phyloP scores from a whole-genome alignment of 1,284 basidiomycete species.

The Rhodotorula sp. region DNA sequence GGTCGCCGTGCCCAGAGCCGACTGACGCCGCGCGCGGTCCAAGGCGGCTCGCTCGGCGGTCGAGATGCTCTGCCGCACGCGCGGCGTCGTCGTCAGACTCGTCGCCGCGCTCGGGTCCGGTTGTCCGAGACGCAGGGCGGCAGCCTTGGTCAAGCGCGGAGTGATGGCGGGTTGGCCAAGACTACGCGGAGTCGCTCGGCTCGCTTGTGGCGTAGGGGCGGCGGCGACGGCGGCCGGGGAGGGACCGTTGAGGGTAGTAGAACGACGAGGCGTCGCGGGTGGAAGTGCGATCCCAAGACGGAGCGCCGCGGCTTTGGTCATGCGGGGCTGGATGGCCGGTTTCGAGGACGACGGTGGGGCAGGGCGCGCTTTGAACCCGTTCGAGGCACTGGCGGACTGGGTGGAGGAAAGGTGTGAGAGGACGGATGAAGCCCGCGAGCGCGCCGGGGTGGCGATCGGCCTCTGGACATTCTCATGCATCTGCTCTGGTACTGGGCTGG shows the following conservation, averaged over 20 bases:
- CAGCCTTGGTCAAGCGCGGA: slow-evolving; percentile 59
- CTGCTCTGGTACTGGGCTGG: no score
- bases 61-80: slow-evolving; percentile 21
- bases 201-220: background rate
- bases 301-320: slow-evolving; percentile 71
- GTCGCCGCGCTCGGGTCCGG: background rate
- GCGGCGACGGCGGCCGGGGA: background rate
- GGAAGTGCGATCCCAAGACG: slow-evolving; percentile 53
- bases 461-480: background rate
- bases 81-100: background rate
- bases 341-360: slow-evolving; percentile 60
- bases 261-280: slow-evolving; percentile 5
- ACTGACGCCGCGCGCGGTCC: slow-evolving; percentile 23
- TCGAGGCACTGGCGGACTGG: slow-evolving; percentile 33
- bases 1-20: background rate
- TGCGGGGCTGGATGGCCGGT: slow-evolving; percentile 73
- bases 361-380: slow-evolving; percentile 65
- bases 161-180: slow-evolving; percentile 61
- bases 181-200: slow-evolving; percentile 24
- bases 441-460: background rate
- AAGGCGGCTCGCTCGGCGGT: slow-evolving; percentile 28
- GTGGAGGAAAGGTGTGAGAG: slow-evolving; percentile 1
- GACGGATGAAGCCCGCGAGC: background rate
- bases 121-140: slow-evolving; percentile 10
- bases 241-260: background rate